Conservation (phyloP, 164 flowering plant genomes). For the Vitis amurensis region DNA sequence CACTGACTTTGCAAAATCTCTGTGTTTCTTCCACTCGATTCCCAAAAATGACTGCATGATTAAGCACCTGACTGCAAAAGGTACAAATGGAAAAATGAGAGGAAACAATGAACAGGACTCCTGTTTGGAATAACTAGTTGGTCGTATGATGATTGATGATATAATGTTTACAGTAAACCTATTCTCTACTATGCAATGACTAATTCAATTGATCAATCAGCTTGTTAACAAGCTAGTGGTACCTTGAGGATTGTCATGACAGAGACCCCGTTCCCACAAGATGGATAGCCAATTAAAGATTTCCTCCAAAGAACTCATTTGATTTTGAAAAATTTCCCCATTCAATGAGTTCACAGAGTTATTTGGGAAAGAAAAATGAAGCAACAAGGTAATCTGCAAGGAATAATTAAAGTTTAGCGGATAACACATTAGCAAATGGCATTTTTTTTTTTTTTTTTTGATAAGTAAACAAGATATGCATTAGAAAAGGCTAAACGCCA, state of each 20-base stretch:
- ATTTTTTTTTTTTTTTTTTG: no score
- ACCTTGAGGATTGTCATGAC: constrained; percentile 97
- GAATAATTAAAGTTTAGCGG: constrained; percentile 4
- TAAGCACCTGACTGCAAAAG: constrained; percentile 79
- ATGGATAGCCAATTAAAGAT: constrained; percentile 73
- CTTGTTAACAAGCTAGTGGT: constrained; percentile 4
- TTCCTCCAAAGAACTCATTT: constrained; percentile 46
- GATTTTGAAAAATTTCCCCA: constrained; percentile 29
- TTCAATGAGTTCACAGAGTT: constrained; percentile 20
- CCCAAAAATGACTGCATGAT: constrained; percentile 89
- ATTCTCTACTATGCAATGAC: not conserved
- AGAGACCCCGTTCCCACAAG: constrained; percentile 86
- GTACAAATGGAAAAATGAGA: constrained; percentile 2
- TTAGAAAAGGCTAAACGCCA: no score
- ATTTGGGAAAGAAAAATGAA: constrained; percentile 34
- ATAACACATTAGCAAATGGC: not conserved
- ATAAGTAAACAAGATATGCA: no score
- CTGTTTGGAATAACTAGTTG: not conserved
- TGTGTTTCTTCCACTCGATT: constrained; percentile 62
- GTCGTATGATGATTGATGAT: not conserved
- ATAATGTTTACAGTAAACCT: not conserved
- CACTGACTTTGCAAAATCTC: constrained; percentile 44
- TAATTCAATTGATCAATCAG: no score
- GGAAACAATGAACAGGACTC: not conserved
- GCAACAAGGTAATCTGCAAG: constrained; percentile 64